A percentile compares a stretch with the other conserved stretches of the same genome.
phyloP scores from a whole-genome alignment of 805 yeast species.

The Middelhovenomyces tepae region DNA sequence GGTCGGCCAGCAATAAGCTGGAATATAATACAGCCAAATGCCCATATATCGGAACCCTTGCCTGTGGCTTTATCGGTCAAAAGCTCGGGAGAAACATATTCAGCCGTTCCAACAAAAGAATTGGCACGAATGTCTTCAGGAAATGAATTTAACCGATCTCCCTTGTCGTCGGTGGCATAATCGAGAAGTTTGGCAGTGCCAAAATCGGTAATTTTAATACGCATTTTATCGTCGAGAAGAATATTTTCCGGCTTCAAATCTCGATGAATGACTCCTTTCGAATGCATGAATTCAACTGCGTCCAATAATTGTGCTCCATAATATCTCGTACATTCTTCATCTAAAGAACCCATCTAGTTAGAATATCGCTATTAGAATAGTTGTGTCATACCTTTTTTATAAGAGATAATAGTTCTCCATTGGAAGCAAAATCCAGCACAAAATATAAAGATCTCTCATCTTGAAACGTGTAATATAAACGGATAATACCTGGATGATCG shows the following conservation, averaged over 20 bases:
- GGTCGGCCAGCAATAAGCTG: constrained; percentile 80
- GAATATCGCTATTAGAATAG: too few species aligned
- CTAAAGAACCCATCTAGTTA: constrained; percentile 54
- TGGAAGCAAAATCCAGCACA: constrained; percentile 88
- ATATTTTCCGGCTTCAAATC: constrained; percentile 95
- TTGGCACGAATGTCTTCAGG: constrained; percentile 33
- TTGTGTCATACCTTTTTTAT: constrained; percentile 46
- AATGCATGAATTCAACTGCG: constrained; percentile 81
- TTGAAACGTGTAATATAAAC: constrained; percentile 88
- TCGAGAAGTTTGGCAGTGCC: constrained; percentile 89
- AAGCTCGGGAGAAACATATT: constrained; percentile 89
- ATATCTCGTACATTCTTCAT: constrained; percentile 66
- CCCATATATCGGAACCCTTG: constrained; percentile 86
- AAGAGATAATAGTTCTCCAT: constrained; percentile 83
- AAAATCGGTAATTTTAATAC: constrained; percentile 88
- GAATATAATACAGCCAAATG: constrained; percentile 78
- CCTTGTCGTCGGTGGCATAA: constrained; percentile 19
- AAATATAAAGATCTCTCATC: constrained; percentile 81
- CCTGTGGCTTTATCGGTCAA: constrained; percentile 72
- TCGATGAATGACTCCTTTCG: constrained; percentile 82
- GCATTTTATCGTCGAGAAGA: constrained; percentile 73
- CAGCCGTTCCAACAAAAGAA: constrained; percentile 97
- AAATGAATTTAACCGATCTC: constrained; percentile 16
- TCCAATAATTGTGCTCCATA: constrained; percentile 85
- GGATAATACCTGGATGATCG: constrained; percentile 90